Base-by-base conservation (phyloP, 257 asterid genomes). In the Thymus mandschuricus region DNA sequence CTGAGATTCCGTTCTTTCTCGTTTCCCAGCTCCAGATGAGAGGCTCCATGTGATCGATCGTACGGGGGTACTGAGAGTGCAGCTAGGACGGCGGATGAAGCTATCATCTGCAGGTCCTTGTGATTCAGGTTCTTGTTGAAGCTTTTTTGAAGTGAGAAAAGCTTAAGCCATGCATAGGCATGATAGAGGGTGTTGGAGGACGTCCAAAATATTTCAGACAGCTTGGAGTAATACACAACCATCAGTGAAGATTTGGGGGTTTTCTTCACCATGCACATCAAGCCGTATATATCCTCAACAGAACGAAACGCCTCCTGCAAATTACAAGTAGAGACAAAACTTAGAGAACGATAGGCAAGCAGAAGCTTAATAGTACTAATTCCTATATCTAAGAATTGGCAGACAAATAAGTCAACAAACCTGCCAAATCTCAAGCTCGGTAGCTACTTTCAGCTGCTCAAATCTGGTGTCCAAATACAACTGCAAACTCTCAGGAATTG, bases 141-240 rank as follows among this genome's bases (percentile, higher is more conserved):
- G 78, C 88, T 85, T 73, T 91, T 93, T 65, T 91, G 97, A 73
- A 89, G 89, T 28, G 92, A 78, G 87, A 87, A 93, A 68, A 93
- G 96, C 86, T 91, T 93, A 51, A 93, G 94, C 98, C 97, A 91
- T 59, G 97, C 98, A 80, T 88, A 91, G 41, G 98, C 98, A 84
- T 91, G 98, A 82, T 93, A 88, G 33, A 93, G 96, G 80, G 91
- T 86, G 71, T 75, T 89, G 66, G 95, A 87, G 2, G 98, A 93
- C 83, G 70, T 84, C 98, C 98, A 93, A 76, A 93, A 93, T 71
- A 93, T 88, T 76, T 93, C 95, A 0, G 97, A 84, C 21, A 93
- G 89, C 84, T 93, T 93, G 43, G 96, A 89, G 78, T 91, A 93
- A 65, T 89, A 93, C 54, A 91, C 83, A 70, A 88, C 96, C 98